Base-by-base conservation (phyloP, 2,329 filamentous ascomycete species). In the Apiospora koreana region DNA sequence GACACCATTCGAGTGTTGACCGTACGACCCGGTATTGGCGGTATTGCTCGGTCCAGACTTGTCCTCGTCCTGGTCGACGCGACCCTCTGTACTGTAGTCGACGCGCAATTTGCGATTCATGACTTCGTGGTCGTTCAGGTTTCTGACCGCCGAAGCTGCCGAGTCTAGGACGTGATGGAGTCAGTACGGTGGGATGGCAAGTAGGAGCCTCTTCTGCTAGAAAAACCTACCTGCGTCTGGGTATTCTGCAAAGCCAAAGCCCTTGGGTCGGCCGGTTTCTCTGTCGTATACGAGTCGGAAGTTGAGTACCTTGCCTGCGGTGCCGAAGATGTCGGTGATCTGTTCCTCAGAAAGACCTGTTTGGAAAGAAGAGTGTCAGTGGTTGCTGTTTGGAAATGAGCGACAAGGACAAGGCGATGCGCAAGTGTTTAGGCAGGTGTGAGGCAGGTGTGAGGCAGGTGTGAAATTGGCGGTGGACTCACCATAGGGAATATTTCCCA, bases 211-310 rank as follows among this genome's bases (percentile, higher is more conserved):
- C 18, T 46, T n/a, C 31, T n/a, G 18, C 54, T n/a, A 12, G 28
- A 9, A 62, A 18, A 46, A 71, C 81, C 45, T 87, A 88, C 97
- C 95, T 71, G 93, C 91, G 79, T 98, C 96, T 69, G 94, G 93
- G 79, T 97, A 99, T 80, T 98, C 95, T 77, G 95, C 93, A 77
- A 98, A 99, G 45, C 96, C 96, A 80, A 97, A 99, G 23, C 96
- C 96, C 81, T 98, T 98, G 0, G 96, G 95, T 70, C 94, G 91
- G 54, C 95, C 95, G 2, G 95, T 98, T 78, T 98, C 95, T 68
- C 94, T 93, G 83, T 98, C 97, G 82, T 97, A 97, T 74, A 98
- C 95, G 66, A 98, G 88, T 68, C 95, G 91, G 80, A 98, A 98
- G 80, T 93, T 95, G 71, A 97, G 87, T 1, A 98, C 95, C 74